Evolutionary conservation across 1,284 basidiomycete genomes (phyloP), one percentile per base, ranked within the genome.

Genomic region (Tranzscheliella williamsii): DNA sequence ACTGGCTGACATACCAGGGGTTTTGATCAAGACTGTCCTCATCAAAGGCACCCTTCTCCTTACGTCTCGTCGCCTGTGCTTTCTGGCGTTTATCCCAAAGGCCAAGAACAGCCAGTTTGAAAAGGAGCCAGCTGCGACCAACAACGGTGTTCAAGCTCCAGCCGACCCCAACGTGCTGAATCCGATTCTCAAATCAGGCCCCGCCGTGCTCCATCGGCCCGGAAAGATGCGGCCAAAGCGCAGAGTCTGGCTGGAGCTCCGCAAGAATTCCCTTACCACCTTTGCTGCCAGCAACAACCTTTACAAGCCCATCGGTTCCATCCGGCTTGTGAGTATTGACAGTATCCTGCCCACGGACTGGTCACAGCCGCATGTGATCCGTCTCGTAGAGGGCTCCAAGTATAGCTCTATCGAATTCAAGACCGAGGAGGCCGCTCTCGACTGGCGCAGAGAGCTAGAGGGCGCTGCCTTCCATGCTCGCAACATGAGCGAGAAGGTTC

Each of bases 31-130:
- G 33, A 66, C 63, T 5, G 69, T 75, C 2, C 37, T 70, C 15
- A 66, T 75, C 51, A 62, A 65, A 21, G 72, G 72, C n/a, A 49
- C 39, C 24, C 45, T 71, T 16, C 43, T 64, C 32, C 53, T 75
- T 26, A 73, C 73, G 27, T 60, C 42, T 27, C 69, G 67, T 33
- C 60, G 71, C 13, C 24, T 75, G 31, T 67, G 61, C 49, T 75
- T 72, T 39, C 38, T 75, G 18, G 73, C 73, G 12, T 60, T 57
- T 34, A 47, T 75, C 5, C 62, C 67, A 18, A 33, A 38, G 15
- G 40, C 39, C 27, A 46, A 47, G 13, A 9, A 22, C 38, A 30
- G 23, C 8, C 2, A 30, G 32, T 34, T 46, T 11, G 32, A 35
- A 13, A 32, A 30, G 2, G 22, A 38, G 4, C 24, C 29, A 18